Evolutionary conservation across 2,329 filamentous ascomycete genomes (phyloP).

Genomic region (Xylariaceae sp.): DNA sequence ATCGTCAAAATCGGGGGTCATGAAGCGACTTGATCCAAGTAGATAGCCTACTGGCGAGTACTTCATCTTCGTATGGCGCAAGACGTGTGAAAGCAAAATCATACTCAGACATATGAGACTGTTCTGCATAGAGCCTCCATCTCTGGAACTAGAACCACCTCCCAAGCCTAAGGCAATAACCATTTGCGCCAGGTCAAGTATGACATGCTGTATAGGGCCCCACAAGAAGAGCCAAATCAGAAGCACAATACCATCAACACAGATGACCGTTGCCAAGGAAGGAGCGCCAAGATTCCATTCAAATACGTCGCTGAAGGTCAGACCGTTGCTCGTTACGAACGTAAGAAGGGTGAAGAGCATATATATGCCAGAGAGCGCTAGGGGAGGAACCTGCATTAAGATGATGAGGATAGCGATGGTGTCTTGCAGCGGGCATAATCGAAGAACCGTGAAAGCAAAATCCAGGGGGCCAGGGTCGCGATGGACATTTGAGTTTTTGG

Average conservation of each 20-base stretch:
- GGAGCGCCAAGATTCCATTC: slow-evolving; percentile 86
- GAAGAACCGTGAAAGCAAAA: slow-evolving; percentile 83
- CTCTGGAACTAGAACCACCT: slow-evolving; percentile 73
- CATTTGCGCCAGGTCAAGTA: slow-evolving; percentile 88
- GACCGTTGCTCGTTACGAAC: slow-evolving; percentile 81
- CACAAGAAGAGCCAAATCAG: slow-evolving; percentile 87
- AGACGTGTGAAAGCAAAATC: slow-evolving; percentile 62
- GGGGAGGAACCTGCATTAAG: slow-evolving; percentile 87
- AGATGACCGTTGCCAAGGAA: slow-evolving; percentile 81
- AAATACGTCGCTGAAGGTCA: slow-evolving; percentile 89
- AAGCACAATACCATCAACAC: slow-evolving; percentile 83
- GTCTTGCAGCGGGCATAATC: slow-evolving; percentile 88
- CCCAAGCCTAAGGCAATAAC: slow-evolving; percentile 91
- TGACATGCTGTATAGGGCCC: slow-evolving; percentile 85
- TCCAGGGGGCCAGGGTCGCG: slow-evolving; percentile 76
- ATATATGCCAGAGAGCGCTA: slow-evolving; percentile 87
- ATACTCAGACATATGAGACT: slow-evolving; percentile 74
- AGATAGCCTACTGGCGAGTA: slow-evolving; percentile 54
- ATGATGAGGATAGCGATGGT: slow-evolving; percentile 97
- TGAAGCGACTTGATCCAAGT: slow-evolving; percentile 53
- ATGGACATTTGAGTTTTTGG: slow-evolving; percentile 71
- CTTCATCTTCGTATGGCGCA: slow-evolving; percentile 55
- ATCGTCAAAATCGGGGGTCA: slow-evolving; percentile 53
- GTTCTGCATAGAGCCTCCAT: slow-evolving; percentile 70
- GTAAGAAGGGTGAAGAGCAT: slow-evolving; percentile 91